A percentile compares a stretch with the other conserved stretches of the same genome.
Conservation (phyloP, 345 rosid genomes). For the Ailanthus altissimus region DNA sequence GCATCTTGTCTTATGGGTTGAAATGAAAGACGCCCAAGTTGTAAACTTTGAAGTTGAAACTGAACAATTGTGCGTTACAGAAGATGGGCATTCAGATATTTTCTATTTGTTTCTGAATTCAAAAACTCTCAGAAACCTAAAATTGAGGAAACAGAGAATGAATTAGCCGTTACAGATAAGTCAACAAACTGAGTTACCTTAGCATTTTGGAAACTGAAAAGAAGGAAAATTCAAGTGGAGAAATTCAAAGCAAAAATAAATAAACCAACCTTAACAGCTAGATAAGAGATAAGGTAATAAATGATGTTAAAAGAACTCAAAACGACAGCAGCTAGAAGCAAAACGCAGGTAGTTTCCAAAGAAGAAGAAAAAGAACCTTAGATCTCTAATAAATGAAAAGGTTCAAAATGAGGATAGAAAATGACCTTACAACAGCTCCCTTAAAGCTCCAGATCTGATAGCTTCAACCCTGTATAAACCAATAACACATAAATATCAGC, state of each 20-base stretch:
- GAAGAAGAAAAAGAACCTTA: background rate
- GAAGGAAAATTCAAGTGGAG: conserved; percentile 11
- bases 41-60: conserved; percentile 16
- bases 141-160: conserved; percentile 23
- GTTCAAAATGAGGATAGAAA: conserved; percentile 8
- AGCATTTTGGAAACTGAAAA: conserved; percentile 28
- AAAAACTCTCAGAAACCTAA: conserved; percentile 28
- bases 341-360: conserved; percentile 11
- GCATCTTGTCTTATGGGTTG: conserved; percentile 48
- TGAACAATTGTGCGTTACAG: conserved; percentile 1
- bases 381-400: conserved; percentile 13
- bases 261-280: conserved; percentile 8
- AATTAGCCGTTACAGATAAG: conserved; percentile 28
- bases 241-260: conserved; percentile 19
- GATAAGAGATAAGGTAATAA: conserved; percentile 15
- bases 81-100: background rate
- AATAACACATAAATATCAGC: background rate
- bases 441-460: conserved; percentile 56
- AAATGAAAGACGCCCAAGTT: conserved; percentile 19
- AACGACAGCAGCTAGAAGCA: conserved; percentile 26
- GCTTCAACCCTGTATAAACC: conserved; percentile 23
- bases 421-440: conserved; percentile 27
- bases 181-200: conserved; percentile 11
- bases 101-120: conserved; percentile 4
- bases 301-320: conserved; percentile 5